Evolutionary conservation across 768 basidiomycete genomes (phyloP).

Genomic region (Kwoniella sp.): DNA sequence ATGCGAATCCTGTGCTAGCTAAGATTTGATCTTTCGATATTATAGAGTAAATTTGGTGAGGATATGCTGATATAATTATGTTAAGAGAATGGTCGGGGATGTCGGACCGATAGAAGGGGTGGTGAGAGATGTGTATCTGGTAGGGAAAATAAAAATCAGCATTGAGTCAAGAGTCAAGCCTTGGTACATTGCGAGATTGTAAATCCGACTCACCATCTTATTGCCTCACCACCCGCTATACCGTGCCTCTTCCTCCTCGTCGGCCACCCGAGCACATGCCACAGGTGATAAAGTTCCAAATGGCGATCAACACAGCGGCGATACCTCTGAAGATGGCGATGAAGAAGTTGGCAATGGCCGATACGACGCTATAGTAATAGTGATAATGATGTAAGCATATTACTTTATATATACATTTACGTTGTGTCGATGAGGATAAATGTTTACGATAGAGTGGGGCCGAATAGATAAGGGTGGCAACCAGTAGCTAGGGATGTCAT

Average conservation of each 20-base stretch:
- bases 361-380: conserved; percentile 16
- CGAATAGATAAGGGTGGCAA: background rate
- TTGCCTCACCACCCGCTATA: conserved; percentile 41
- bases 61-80: background rate
- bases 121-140: conserved; percentile 27
- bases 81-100: background rate
- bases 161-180: too few relatives aligned
- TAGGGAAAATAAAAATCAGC: background rate
- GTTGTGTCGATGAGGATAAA: background rate
- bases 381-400: too few relatives aligned
- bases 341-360: conserved; percentile 39
- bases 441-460: too few relatives aligned
- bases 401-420: too few relatives aligned
- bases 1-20: background rate
- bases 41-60: background rate
- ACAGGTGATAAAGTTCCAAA: conserved; percentile 48
- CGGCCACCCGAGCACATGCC: conserved; percentile 38
- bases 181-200: too few relatives aligned
- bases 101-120: conserved; percentile 9
- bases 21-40: background rate
- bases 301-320: conserved; percentile 42
- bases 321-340: conserved; percentile 46
- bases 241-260: conserved; percentile 44
- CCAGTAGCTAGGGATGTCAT: too few relatives aligned
- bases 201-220: conserved; percentile 20